Conservation (phyloP, 768 basidiomycete species). For the Coprinopsis marcescibilis region DNA sequence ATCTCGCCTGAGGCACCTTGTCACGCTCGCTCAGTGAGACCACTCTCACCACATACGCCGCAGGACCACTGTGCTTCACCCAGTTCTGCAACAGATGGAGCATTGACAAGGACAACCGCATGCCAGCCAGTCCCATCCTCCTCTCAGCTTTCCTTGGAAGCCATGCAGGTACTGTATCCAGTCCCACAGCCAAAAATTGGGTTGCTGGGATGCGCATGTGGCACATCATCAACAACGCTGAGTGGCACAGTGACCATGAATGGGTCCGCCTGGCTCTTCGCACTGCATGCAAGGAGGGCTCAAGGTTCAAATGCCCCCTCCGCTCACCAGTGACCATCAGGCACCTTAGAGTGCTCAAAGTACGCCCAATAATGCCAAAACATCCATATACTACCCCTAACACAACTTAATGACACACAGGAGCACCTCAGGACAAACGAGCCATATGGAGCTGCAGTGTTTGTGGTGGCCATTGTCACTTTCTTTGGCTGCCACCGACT, state of each 20-base stretch:
- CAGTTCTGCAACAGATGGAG: constrained; percentile 17
- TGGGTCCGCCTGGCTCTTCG: constrained; percentile 12
- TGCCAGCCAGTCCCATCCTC: constrained; percentile 17
- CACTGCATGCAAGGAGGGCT: constrained; percentile 13
- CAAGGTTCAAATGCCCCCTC: constrained; percentile 4
- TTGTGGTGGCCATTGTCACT: constrained; percentile 25
- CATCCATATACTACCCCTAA: background rate
- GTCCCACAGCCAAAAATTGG: constrained; percentile 27
- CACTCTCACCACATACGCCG: constrained; percentile 11
- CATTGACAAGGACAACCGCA: constrained; percentile 14
- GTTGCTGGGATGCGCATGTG: constrained; percentile 29
- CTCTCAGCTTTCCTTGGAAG: constrained; percentile 11
- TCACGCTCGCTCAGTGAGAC: constrained; percentile 6
- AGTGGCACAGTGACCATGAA: constrained; percentile 28
- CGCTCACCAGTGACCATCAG: constrained; percentile 25
- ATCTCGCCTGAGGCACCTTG: constrained; percentile 5
- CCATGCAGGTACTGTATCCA: background rate
- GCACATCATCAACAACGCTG: constrained; percentile 29
- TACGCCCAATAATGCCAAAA: too few species aligned
- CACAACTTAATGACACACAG: background rate
- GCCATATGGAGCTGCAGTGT: constrained; percentile 28
- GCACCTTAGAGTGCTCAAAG: constrained; percentile 19
- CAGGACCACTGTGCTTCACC: constrained; percentile 17
- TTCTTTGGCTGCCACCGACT: constrained; percentile 33
- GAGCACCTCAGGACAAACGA: background rate